Conservation (phyloP, 768 basidiomycete species). For the Tricholoma matsutake region DNA sequence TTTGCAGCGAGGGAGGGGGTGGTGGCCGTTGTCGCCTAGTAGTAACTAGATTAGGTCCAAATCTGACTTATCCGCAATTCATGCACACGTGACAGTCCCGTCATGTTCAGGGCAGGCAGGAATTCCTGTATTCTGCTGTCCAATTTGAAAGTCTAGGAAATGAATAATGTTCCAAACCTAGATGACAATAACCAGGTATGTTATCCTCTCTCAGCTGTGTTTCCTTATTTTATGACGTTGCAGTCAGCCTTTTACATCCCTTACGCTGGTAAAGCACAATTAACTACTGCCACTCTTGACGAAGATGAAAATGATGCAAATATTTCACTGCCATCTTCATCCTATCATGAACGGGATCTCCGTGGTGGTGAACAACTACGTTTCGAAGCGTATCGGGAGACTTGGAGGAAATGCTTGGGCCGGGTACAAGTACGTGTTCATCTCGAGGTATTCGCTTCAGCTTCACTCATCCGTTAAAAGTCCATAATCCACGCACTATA, state of each 20-base stretch:
- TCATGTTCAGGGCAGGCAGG: slow-evolving; percentile 11
- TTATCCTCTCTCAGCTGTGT: neutral
- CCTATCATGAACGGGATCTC: slow-evolving; percentile 11
- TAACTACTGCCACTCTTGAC: neutral
- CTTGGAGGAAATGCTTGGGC: slow-evolving; percentile 58
- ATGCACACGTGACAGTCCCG: slow-evolving; percentile 1
- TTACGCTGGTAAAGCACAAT: slow-evolving; percentile 9
- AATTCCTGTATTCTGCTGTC: slow-evolving; percentile 10
- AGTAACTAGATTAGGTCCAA: too few species aligned
- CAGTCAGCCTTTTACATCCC: slow-evolving; percentile 19
- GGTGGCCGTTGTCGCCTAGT: too few species aligned
- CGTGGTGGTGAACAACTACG: slow-evolving; percentile 28
- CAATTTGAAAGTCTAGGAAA: neutral
- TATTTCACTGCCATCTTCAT: slow-evolving; percentile 3
- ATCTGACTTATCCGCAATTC: too few species aligned
- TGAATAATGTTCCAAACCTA: slow-evolving; percentile 1
- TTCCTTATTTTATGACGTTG: neutral
- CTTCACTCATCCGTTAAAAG: slow-evolving; percentile 10
- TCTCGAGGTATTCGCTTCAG: neutral
- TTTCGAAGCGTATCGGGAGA: slow-evolving; percentile 49
- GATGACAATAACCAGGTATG: slow-evolving; percentile 12
- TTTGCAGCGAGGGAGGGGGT: too few species aligned
- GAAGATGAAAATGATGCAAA: neutral
- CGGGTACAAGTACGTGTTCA: slow-evolving; percentile 47
- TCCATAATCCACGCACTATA: slow-evolving; percentile 45